These are phyloP conservation scores for Trichoderma virens DNA, from an alignment of 495 filamentous ascomycete species.

Conservation along the genomic window DNA sequence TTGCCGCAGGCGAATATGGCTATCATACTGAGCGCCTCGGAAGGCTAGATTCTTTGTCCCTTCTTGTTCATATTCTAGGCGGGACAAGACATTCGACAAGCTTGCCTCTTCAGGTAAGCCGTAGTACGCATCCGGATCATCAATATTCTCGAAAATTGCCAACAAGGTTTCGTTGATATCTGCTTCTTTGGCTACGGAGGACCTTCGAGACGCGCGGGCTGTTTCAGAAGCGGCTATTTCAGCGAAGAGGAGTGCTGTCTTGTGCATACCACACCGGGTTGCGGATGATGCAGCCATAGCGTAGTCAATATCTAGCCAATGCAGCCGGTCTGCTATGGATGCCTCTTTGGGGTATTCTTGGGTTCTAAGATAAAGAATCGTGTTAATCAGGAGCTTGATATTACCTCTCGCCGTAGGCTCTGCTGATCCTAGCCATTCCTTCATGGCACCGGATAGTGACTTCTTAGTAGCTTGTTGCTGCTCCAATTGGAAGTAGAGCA, in stretches of 20 bases:
- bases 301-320: slow-evolving; percentile 82
- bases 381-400: slow-evolving; percentile 58
- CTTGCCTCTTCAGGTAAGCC: slow-evolving; percentile 76
- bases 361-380: slow-evolving; percentile 80
- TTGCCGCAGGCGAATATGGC: slow-evolving; percentile 54
- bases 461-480: slow-evolving; percentile 39
- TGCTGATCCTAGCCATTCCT: slow-evolving; percentile 39
- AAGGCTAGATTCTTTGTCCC: slow-evolving; percentile 85
- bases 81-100: slow-evolving; percentile 65
- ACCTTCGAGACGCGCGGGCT: slow-evolving; percentile 53
- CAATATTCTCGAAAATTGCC: slow-evolving; percentile 77
- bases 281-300: slow-evolving; percentile 66
- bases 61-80: slow-evolving; percentile 84
- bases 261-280: slow-evolving; percentile 74
- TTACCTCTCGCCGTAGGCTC: slow-evolving; percentile 38
- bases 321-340: slow-evolving; percentile 67
- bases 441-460: slow-evolving; percentile 40
- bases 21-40: slow-evolving; percentile 86
- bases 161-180: slow-evolving; percentile 62
- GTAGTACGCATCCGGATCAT: slow-evolving; percentile 94
- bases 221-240: slow-evolving; percentile 59
- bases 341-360: slow-evolving; percentile 67
- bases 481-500: slow-evolving; percentile 50
- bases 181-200: slow-evolving; percentile 50
- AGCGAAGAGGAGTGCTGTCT: slow-evolving; percentile 74